Conservation (phyloP, 1,284 basidiomycete species). For the Wallemia hederae region DNA sequence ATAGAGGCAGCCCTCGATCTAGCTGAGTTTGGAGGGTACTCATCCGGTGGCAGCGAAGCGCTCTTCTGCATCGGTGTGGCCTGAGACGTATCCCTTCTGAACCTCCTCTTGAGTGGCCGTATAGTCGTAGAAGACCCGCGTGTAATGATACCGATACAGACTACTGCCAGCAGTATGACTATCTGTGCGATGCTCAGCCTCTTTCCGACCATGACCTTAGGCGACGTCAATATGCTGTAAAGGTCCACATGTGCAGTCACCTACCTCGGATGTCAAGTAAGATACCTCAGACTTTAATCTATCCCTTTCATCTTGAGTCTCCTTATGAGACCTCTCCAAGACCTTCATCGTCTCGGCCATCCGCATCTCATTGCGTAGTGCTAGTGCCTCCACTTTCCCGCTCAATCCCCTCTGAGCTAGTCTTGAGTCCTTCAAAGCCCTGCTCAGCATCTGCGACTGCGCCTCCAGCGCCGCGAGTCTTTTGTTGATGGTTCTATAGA, state of each 20-base stretch:
- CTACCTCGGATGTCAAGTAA: not conserved
- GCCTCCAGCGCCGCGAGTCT: slow-evolving; percentile 56
- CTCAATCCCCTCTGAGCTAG: not conserved
- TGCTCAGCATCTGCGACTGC: slow-evolving; percentile 20
- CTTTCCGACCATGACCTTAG: not conserved
- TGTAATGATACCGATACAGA: not conserved
- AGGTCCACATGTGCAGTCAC: not conserved
- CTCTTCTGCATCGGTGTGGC: not conserved
- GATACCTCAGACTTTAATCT: not conserved
- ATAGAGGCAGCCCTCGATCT: not conserved
- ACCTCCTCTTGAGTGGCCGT: not conserved
- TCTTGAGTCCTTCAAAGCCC: not conserved
- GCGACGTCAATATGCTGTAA: not conserved
- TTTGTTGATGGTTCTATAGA: slow-evolving; percentile 89
- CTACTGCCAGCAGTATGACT: not conserved
- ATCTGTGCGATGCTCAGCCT: not conserved
- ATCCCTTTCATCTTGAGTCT: not conserved
- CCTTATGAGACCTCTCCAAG: not conserved
- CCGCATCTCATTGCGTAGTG: not conserved
- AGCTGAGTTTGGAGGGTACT: not conserved
- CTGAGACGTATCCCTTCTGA: not conserved
- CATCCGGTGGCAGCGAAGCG: not conserved
- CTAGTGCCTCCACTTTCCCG: not conserved
- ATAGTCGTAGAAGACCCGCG: not conserved
- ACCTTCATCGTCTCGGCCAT: not conserved